Evolutionary conservation across 2,329 filamentous ascomycete genomes (phyloP).

Genomic region (Annulohypoxylon truncatum): DNA sequence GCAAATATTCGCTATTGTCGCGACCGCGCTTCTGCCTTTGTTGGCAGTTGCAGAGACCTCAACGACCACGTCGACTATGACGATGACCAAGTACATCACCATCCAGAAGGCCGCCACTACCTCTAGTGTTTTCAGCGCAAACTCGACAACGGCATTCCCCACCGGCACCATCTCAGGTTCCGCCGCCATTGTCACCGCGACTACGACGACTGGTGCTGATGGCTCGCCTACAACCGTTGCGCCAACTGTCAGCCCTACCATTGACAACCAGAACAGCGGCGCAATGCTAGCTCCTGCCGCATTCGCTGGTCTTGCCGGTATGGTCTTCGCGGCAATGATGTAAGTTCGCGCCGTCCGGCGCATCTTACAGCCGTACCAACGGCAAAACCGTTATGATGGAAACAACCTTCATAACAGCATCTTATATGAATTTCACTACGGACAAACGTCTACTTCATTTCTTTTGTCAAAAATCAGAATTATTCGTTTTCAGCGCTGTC

Average conservation of each 20-base stretch:
- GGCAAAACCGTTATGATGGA: slow-evolving; percentile 14
- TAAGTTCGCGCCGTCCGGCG: slow-evolving; percentile 51
- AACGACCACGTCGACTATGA: slow-evolving; percentile 62
- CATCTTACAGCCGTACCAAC: slow-evolving; percentile 20
- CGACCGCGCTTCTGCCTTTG: slow-evolving; percentile 64
- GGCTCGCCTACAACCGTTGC: slow-evolving; percentile 44
- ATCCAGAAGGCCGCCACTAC: slow-evolving; percentile 57
- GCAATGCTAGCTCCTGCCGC: slow-evolving; percentile 59
- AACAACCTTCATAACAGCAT: slow-evolving; percentile 4
- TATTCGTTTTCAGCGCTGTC: slow-evolving; percentile 45
- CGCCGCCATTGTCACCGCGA: slow-evolving; percentile 40
- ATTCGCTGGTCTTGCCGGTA: slow-evolving; percentile 62
- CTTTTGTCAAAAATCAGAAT: slow-evolving; percentile 51
- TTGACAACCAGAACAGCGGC: slow-evolving; percentile 54
- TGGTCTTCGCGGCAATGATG: slow-evolving; percentile 63
- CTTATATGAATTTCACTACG: slow-evolving; percentile 42
- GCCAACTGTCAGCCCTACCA: slow-evolving; percentile 51
- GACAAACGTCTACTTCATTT: slow-evolving; percentile 47
- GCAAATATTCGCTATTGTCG: slow-evolving; percentile 59
- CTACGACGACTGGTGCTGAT: slow-evolving; percentile 47
- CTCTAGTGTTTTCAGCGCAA: slow-evolving; percentile 46
- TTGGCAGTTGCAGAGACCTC: slow-evolving; percentile 60
- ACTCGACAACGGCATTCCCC: slow-evolving; percentile 52
- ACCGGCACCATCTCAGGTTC: slow-evolving; percentile 44
- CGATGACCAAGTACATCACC: slow-evolving; percentile 64